Conservation (phyloP, 2,329 filamentous ascomycete genomes). For the Exophiala spinifera region DNA sequence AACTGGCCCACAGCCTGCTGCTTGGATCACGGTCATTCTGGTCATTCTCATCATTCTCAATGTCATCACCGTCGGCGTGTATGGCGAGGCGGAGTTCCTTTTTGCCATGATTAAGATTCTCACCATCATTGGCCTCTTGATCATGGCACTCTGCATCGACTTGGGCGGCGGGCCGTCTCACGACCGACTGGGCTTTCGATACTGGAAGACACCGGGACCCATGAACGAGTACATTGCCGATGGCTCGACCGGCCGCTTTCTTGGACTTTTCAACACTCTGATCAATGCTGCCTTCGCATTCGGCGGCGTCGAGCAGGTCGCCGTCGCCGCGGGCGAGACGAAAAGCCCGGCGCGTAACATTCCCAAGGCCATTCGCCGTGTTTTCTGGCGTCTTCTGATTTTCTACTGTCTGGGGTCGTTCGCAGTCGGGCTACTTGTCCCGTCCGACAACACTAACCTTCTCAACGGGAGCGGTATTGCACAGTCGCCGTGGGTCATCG, state of each 20-base stretch:
- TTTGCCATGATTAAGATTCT: conserved; percentile 74
- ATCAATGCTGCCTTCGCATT: conserved; percentile 66
- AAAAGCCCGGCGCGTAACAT: conserved; percentile 58
- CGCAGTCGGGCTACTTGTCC: conserved; percentile 64
- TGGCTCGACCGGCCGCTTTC: conserved; percentile 27
- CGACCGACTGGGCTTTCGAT: conserved; percentile 70
- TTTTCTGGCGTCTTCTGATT: conserved; percentile 63
- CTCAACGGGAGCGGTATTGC: conserved; percentile 23
- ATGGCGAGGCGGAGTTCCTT: conserved; percentile 77
- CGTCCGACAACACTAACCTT: background rate
- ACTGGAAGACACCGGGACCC: conserved; percentile 67
- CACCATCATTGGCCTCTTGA: conserved; percentile 70
- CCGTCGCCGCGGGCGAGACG: conserved; percentile 64
- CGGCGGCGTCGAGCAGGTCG: conserved; percentile 57
- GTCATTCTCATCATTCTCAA: conserved; percentile 42
- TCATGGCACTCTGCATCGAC: conserved; percentile 68
- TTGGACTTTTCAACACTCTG: conserved; percentile 62
- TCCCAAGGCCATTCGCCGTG: conserved; percentile 48
- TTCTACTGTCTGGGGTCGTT: conserved; percentile 73
- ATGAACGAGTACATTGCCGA: conserved; percentile 49
- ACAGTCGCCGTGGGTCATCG: conserved; percentile 53
- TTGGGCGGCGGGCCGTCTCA: conserved; percentile 68
- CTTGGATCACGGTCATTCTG: background rate
- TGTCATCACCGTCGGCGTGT: conserved; percentile 68
- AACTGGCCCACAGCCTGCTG: background rate